A percentile compares a stretch with the other conserved stretches of the same genome.
Conservation (phyloP, 495 filamentous ascomycete species). For the Talaromyces thailandensis region DNA sequence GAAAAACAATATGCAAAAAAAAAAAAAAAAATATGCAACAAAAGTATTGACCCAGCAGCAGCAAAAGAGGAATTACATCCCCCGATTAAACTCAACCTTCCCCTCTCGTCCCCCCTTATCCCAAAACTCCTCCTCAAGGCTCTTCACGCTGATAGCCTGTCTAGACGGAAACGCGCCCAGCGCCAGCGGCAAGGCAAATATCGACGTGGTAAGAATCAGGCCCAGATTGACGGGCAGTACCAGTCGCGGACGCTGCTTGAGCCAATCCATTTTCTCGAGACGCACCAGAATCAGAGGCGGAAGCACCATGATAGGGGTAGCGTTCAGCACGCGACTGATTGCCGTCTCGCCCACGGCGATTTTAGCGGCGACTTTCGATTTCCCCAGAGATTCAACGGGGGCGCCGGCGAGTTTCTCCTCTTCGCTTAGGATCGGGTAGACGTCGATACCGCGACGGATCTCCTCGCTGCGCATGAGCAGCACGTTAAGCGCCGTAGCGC, state of each 20-base stretch:
- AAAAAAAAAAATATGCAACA: no score
- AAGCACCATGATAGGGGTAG: constrained; percentile 93
- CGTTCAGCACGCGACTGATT: constrained; percentile 78
- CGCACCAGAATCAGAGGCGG: constrained; percentile 78
- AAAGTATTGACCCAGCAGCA: not conserved
- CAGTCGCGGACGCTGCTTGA: constrained; percentile 61
- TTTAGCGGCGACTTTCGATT: constrained; percentile 76
- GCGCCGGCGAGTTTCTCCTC: constrained; percentile 47
- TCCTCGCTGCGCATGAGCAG: constrained; percentile 97
- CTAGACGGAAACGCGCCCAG: constrained; percentile 87
- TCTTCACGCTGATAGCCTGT: constrained; percentile 63
- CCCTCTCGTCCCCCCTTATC: constrained; percentile 62
- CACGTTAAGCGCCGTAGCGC: constrained; percentile 84
- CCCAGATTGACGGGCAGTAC: constrained; percentile 74
- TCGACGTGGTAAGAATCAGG: constrained; percentile 68
- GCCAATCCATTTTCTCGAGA: constrained; percentile 68
- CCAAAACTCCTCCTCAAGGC: constrained; percentile 76
- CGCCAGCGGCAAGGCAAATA: constrained; percentile 77
- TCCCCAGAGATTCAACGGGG: constrained; percentile 62
- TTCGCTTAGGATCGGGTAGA: constrained; percentile 67
- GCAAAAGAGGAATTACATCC: constrained; percentile 48
- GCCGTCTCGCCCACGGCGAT: constrained; percentile 90
- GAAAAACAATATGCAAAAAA: not conserved
- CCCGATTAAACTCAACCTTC: constrained; percentile 84
- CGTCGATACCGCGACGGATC: constrained; percentile 85